phyloP scores from a whole-genome alignment of 1,139 yeast genomes.

The Candida pseudoviswanathii region DNA sequence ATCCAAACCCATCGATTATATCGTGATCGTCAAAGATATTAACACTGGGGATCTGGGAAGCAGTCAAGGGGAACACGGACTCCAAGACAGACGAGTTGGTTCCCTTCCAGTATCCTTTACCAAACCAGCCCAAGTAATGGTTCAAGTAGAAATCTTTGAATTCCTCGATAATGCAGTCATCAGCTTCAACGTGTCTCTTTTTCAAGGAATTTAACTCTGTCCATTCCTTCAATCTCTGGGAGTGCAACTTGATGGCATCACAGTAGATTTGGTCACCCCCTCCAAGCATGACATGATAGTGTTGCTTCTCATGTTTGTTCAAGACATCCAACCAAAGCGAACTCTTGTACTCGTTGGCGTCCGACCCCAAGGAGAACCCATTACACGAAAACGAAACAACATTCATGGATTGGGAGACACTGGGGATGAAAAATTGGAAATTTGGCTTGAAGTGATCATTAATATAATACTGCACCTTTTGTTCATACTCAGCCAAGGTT shows the following conservation, averaged over 20 bases:
- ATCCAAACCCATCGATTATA: constrained; percentile 93
- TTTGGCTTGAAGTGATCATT: constrained; percentile 43
- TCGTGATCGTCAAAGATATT: constrained; percentile 92
- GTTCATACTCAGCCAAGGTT: constrained; percentile 49
- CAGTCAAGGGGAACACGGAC: constrained; percentile 67
- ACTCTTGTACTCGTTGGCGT: constrained; percentile 65
- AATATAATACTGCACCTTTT: constrained; percentile 60
- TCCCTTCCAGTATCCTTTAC: constrained; percentile 84
- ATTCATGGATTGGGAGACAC: constrained; percentile 66
- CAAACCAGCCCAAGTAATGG: constrained; percentile 86
- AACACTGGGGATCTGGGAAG: constrained; percentile 80
- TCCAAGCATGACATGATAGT: constrained; percentile 93
- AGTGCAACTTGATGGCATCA: constrained; percentile 71
- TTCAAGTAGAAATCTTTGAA: constrained; percentile 66
- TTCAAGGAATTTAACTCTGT: constrained; percentile 50
- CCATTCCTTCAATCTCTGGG: constrained; percentile 65
- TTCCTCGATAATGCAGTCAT: constrained; percentile 52
- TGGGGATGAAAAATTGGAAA: constrained; percentile 61
- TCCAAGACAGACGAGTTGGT: constrained; percentile 64
- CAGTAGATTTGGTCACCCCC: constrained; percentile 97
- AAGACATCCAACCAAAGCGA: constrained; percentile 87
- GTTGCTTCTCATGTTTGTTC: constrained; percentile 57
- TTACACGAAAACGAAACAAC: constrained; percentile 84
- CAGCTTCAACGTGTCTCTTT: constrained; percentile 38
- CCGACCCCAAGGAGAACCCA: constrained; percentile 83